Percentiles rank a stretch among this genome's conserved stretches.
These are phyloP conservation scores for Leptographium wingfieldii DNA, from an alignment of 2,329 filamentous ascomycete species.

Conservation along the genomic window DNA sequence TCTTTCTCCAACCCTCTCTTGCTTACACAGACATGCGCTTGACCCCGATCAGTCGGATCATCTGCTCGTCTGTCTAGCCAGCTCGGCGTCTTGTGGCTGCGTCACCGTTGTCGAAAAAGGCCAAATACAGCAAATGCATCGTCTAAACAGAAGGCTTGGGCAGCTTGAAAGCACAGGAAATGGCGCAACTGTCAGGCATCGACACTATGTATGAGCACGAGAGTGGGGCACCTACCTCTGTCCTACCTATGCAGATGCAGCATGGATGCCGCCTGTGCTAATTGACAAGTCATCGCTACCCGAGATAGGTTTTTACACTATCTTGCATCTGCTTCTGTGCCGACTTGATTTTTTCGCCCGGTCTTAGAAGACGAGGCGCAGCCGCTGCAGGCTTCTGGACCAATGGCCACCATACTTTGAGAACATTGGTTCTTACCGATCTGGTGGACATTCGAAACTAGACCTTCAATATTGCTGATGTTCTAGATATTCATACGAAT, in stretches of 20 bases:
- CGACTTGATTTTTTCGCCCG: not conserved
- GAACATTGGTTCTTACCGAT: not conserved
- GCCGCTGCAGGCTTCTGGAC: not conserved
- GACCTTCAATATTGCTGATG: not conserved
- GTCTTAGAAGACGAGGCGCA: not conserved
- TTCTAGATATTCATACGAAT: not conserved
- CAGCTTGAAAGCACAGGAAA: not conserved
- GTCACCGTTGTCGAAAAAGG: not conserved
- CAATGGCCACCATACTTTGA: not conserved
- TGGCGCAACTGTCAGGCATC: not conserved
- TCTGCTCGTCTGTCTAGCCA: not conserved
- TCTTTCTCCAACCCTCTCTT: not conserved
- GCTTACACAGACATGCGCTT: no score
- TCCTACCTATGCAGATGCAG: not conserved
- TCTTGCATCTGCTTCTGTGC: not conserved
- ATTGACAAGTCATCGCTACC: not conserved
- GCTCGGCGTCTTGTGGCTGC: not conserved
- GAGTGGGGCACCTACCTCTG: not conserved
- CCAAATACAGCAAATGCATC: not conserved
- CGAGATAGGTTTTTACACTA: not conserved
- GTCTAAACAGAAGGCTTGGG: not conserved
- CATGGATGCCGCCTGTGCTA: not conserved
- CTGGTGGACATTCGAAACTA: not conserved
- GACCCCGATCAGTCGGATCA: not conserved
- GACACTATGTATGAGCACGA: not conserved